Conservation (phyloP, 495 filamentous ascomycete genomes). For the Aspergillus mulundensis region DNA sequence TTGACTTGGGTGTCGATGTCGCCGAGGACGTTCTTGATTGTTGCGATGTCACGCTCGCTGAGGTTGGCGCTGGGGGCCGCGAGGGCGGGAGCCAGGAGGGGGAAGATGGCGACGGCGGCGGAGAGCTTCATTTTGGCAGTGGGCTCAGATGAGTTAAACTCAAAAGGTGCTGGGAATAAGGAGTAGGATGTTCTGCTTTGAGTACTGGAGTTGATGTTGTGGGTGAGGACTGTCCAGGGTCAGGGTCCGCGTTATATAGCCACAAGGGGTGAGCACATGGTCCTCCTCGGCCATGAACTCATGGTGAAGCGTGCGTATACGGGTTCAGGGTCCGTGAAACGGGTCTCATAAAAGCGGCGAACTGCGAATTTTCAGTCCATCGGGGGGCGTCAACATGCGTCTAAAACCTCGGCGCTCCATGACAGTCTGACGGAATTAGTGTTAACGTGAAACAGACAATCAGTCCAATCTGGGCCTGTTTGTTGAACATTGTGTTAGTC, state of each 20-base stretch:
- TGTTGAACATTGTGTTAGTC: no score
- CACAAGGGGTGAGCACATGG: not conserved
- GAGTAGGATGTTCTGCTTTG: no score
- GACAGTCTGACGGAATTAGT: no score
- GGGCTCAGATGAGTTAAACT: not conserved
- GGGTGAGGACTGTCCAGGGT: not conserved
- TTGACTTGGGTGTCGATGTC: constrained; percentile 8
- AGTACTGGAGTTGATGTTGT: not conserved
- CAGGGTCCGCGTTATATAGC: no score
- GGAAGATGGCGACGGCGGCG: not conserved
- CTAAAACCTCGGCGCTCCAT: not conserved
- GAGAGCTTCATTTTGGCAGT: constrained; percentile 9
- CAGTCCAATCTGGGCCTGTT: no score
- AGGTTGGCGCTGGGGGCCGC: not conserved
- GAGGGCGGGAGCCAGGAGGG: constrained; percentile 1
- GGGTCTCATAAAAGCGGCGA: not conserved
- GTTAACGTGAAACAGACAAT: no score
- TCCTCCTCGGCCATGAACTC: not conserved
- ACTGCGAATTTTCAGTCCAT: not conserved
- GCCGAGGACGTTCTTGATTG: constrained; percentile 1
- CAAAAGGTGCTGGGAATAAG: no score
- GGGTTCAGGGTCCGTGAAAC: not conserved
- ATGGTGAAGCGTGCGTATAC: not conserved
- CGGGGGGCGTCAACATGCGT: not conserved
- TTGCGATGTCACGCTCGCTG: constrained; percentile 3